phyloP scores from a whole-genome alignment of 2,329 filamentous ascomycete species.

The Arthroderma uncinatum region DNA sequence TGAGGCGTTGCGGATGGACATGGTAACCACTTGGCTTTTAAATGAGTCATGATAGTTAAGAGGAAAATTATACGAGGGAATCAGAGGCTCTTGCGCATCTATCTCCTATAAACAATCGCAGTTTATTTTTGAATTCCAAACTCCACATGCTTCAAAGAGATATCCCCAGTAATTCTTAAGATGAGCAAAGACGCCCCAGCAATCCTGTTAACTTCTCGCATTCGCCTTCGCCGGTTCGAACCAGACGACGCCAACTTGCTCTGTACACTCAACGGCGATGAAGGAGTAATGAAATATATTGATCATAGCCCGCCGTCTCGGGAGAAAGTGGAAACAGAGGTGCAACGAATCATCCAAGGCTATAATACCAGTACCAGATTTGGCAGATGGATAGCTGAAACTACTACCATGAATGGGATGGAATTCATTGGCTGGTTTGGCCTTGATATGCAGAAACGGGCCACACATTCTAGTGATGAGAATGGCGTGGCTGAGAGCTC shows the following conservation, averaged over 20 bases:
- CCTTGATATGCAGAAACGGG: background rate
- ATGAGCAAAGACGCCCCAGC: background rate
- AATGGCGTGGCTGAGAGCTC: background rate
- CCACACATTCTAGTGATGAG: background rate
- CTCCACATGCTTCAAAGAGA: no score
- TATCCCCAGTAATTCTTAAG: no score
- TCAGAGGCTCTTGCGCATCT: no score
- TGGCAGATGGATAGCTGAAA: constrained; percentile 7
- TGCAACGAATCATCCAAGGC: background rate
- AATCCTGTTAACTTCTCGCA: background rate
- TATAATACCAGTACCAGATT: background rate
- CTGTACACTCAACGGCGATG: constrained; percentile 6
- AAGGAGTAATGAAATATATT: constrained; percentile 9
- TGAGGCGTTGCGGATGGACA: no score
- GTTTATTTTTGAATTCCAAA: no score
- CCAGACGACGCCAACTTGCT: background rate
- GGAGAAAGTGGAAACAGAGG: constrained; percentile 3
- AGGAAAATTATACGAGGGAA: no score
- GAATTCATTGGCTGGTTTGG: constrained; percentile 8
- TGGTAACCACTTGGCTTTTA: no score
- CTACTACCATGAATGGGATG: background rate
- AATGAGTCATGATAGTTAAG: no score
- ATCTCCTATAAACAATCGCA: no score
- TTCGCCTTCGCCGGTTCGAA: constrained; percentile 4
- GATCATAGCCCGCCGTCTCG: background rate